A percentile compares a stretch with the other conserved stretches of the same genome.
phyloP scores from a whole-genome alignment of 768 basidiomycete species.

The Pleurotus citrinopileatus region DNA sequence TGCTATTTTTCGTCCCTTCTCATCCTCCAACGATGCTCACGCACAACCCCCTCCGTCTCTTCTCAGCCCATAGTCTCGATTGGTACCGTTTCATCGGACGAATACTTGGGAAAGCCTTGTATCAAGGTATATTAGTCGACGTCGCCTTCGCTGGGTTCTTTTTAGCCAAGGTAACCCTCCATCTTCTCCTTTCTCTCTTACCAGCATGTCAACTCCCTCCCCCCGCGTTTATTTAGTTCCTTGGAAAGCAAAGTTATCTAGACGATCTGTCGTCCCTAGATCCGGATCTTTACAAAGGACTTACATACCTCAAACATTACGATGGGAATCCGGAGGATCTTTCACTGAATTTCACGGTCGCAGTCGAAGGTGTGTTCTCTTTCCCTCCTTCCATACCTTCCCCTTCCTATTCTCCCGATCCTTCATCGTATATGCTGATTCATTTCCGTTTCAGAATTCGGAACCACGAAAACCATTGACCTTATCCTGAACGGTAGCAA shows the following conservation, averaged over 20 bases:
- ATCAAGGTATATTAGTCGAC: conserved; percentile 93
- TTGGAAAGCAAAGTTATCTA: conserved; percentile 87
- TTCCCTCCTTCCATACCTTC: neutral
- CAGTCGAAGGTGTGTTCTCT: conserved; percentile 65
- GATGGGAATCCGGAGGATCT: conserved; percentile 84
- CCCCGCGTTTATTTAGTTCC: conserved; percentile 56
- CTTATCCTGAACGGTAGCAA: conserved; percentile 82
- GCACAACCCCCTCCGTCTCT: neutral
- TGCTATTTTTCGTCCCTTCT: neutral
- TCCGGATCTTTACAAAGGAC: conserved; percentile 87
- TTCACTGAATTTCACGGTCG: conserved; percentile 85
- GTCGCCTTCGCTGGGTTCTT: conserved; percentile 97
- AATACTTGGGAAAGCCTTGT: conserved; percentile 93
- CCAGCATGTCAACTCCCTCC: neutral
- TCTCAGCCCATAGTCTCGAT: conserved; percentile 71
- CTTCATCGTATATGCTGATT: neutral
- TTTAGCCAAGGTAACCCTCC: conserved; percentile 69
- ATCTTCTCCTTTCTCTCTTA: neutral
- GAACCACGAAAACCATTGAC: conserved; percentile 70
- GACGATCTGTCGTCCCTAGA: conserved; percentile 93
- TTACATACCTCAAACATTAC: conserved; percentile 93
- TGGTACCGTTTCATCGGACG: conserved; percentile 96
- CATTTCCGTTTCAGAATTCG: conserved; percentile 64
- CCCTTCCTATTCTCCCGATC: too few relatives aligned
- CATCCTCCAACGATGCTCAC: neutral